Evolutionary conservation across 495 filamentous ascomycete genomes (phyloP), one percentile per base, ranked within the genome.

Genomic region (Daldinia decipiens): DNA sequence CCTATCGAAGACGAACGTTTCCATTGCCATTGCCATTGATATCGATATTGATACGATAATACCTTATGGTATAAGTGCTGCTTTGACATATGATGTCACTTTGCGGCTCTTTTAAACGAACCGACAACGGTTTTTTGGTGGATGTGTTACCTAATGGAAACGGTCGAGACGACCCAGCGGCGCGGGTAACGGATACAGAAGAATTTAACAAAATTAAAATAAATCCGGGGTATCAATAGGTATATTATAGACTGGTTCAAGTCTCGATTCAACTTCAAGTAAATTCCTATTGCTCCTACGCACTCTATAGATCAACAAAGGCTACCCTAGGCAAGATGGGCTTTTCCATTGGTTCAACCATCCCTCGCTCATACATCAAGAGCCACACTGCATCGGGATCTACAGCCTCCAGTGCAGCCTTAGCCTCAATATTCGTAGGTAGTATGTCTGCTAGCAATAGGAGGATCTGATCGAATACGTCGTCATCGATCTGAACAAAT

Each of bases 351-450:
- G 66, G 53, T 58, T 72, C 68, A 6, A 81, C 70, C 67, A 71
- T 64, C 51, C 83, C 82, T 39, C 72, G 67, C 54, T 78, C 74
- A 71, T 82, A 82, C 79, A 84, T 72, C 60, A 84, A 77, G 68
- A 93, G 76, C 92, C 92, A 94, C 13, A 94, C 87, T 3, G 88
- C 89, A 80, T 94, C 91, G 7, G 86, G 80, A 77, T 93, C 92
- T 39, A 87, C 75, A 5, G 74, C 74, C 72, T 89, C 86, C 31
- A 94, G 67, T 13, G 86, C 87, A 38, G 75, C 74, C 53, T 79
- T 80, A 11, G 91, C 76, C 66, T 87, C 83, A n/a, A 62, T 53
- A 53, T 83, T 78, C 29, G 74, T 76, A n/a, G 80, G 57, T 57
- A 90, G 59, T 54, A 81, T 78, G 4, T 84, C 86, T 9, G 77